Evolutionary conservation across 2,329 filamentous ascomycete species (phyloP), one percentile per base, ranked within the genome.

Genomic region (Neofusicoccum sp.): DNA sequence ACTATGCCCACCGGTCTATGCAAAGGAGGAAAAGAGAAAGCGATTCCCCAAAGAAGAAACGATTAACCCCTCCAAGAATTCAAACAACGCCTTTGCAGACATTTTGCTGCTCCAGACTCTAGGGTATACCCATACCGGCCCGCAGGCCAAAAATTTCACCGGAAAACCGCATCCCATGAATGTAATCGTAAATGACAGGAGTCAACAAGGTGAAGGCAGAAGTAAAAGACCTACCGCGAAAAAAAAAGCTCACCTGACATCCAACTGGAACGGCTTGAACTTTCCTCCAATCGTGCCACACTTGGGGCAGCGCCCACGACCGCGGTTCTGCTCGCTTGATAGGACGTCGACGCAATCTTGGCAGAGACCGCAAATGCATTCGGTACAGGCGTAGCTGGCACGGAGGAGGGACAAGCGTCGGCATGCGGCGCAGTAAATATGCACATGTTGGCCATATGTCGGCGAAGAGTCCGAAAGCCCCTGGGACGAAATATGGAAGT

Each of bases 351-450:
- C 92, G 71, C 94, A 98, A 64, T 92, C 87, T 67, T 89, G 87
- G 76, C 95, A 98, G 56, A 98, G 85, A 14, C 93, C 94, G 74
- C 92, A 96, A 67, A 98, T 96, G 76, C 95, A 98, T 76, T 97
- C 93, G 1, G 93, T 97, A 76, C 94, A 98, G 28, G 94, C 94
- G 73, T 93, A 97, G 37, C 92, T 95, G 71, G 94, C 90, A 71
- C 88, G 89, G 31, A 98, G 80, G 9, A 89, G 80, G 58, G 89
- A 93, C 16, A 93, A 82, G 41, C 89, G 87, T 67, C 91, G 88
- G 73, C 94, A 98, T 52, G 90, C 91, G 22, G 93, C 91, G 75
- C 94, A 98, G 74, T 96, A 97, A 45, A 98, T 96, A 74, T 96
- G 91, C 3, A 94, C 89, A 36, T 75, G 71, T 43, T 76, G 75